Base-by-base conservation (phyloP, 1,139 yeast genomes). In the Yamadazyma taylorii region DNA sequence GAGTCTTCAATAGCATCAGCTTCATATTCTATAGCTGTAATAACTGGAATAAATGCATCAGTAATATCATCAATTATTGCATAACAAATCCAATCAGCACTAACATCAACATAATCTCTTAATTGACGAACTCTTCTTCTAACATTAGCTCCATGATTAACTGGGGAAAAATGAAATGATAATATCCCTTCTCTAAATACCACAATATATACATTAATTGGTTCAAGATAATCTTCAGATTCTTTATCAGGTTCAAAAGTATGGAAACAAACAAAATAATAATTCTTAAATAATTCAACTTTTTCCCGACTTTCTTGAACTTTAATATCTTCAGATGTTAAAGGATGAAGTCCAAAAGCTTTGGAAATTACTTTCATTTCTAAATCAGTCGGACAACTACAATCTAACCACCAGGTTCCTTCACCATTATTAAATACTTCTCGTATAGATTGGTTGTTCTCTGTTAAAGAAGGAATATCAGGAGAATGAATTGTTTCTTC, bases 41-140 rank as follows among this genome's bases (percentile, higher is more conserved):
- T 87, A 5, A 86, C 85, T 1, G 97, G 97, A 12, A 95, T 95
- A 61, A 88, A 89, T 33, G 89, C 83, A 75, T 89, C 97, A 8
- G 96, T 87, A 48, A 89, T 89, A 57, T 89, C 96, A 73, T 89
- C 97, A 47, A 89, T 85, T 45, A 89, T 63, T 8, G 97, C 97
- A 62, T 89, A 89, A 61, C 96, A 89, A 35, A 89, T 66, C 97
- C 97, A 89, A 62, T 89, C 97, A 2, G 96, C 83, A 43, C 87
- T 79, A 10, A 89, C 95, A 46, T 80, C 81, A 29, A 89, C 90
- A 55, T 88, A 88, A 53, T 87, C 96, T 41, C 94, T 74, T 48
- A 89, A 72, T 60, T 89, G 96, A 51, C 97, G 78, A 34, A 89
- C 94, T 64, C 97, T 85, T 58, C 95, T 76, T 61, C 97, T 78